Conservation (phyloP, 2,329 filamentous ascomycete genomes). For the Cercospora sp. region DNA sequence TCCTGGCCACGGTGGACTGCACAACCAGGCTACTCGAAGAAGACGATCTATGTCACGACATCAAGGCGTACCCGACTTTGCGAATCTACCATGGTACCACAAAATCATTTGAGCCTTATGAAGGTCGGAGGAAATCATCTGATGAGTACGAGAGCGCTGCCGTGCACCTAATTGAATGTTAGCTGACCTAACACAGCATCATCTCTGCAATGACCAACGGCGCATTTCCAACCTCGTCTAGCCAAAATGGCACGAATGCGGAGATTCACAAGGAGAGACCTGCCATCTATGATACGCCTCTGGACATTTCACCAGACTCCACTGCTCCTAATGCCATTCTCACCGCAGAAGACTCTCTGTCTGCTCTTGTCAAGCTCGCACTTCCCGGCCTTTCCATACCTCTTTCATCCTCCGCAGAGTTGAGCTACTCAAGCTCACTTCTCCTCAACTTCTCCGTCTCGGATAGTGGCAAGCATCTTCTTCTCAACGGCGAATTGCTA, state of each 20-base stretch:
- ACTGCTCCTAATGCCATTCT: slow-evolving; percentile 10
- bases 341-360: slow-evolving; percentile 7
- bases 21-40: slow-evolving; percentile 68
- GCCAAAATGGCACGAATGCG: neutral
- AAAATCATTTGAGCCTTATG: neutral
- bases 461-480: slow-evolving; percentile 12
- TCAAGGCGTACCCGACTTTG: slow-evolving; percentile 1
- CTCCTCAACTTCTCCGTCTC: slow-evolving; percentile 14
- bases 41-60: slow-evolving; percentile 54
- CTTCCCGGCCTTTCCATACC: slow-evolving; percentile 9
- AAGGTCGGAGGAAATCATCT: slow-evolving; percentile 4
- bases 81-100: slow-evolving; percentile 2
- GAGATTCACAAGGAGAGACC: neutral
- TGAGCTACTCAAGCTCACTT: neutral
- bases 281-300: neutral
- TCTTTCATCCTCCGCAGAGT: neutral
- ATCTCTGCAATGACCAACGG: slow-evolving; percentile 16
- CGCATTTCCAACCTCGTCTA: neutral
- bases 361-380: slow-evolving; percentile 19
- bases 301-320: slow-evolving; percentile 4
- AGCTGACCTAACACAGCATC: slow-evolving; percentile 5
- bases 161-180: neutral
- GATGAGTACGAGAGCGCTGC: slow-evolving; percentile 5
- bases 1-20: slow-evolving; percentile 85
- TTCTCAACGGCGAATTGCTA: slow-evolving; percentile 13